Evolutionary conservation across 2,329 filamentous ascomycete genomes (phyloP), one percentile per base, ranked within the genome.

Genomic region (Nothopassalora personata): DNA sequence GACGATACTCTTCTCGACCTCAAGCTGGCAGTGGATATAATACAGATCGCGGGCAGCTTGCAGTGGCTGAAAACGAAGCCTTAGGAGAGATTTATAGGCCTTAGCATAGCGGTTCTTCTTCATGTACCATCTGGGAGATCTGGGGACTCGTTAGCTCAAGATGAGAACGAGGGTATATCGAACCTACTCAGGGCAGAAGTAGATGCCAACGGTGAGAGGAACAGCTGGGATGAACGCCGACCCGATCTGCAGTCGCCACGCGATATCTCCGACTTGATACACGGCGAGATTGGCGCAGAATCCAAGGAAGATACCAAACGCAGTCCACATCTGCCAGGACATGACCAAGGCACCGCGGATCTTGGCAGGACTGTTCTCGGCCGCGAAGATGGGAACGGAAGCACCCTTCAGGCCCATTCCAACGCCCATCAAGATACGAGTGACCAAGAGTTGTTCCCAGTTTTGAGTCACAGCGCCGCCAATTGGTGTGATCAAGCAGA

Each of bases 401-500:
- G 73, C 70, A 56, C 73, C 75, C 61, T 79, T 79, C 10, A 75
- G 62, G 28, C 76, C 77, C 75, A 79, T 79, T 23, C 77, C 76
- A 11, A 77, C 71, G 15, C 75, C 74, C 52, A 73, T 67, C 7
- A 74, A 60, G 11, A 74, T 30, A 33, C 77, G 73, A 59, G 71
- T 74, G 34, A 67, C 70, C 10, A 75, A 68, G 2, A 79, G 71
- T 60, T 77, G 65, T 15, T 68, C 64, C 77, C 77, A 89, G 36
- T 73, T 82, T 63, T 86, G 83, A 8, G 79, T 78, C 15, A 83
- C 66, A 0, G 80, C 88, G 55, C 82, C 85, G n/a, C 86, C 87
- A 62, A 91, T 83, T 1, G 87, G 84, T 1, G 87, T 80, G 70
- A 88, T 80, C 31, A 90, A 76, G 68, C 83, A 87, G 69, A 88